Base-by-base conservation (phyloP, 345 rosid species). In the Eucalyptus tenuipes region DNA sequence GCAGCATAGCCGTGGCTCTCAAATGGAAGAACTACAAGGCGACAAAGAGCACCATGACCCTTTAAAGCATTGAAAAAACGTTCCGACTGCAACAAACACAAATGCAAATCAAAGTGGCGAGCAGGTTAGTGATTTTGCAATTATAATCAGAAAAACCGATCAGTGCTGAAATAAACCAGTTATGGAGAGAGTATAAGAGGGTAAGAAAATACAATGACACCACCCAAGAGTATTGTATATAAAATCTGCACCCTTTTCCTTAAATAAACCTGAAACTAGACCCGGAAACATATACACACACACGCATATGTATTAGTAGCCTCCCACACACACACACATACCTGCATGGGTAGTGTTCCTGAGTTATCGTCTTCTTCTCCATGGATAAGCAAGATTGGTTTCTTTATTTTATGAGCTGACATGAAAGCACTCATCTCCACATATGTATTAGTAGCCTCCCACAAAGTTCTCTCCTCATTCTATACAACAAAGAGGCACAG, bases 331-430 rank as follows among this genome's bases (percentile, higher is more conserved):
- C n/a, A 13, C n/a, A 80, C n/a, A 22, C 40, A 64, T 87, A 96
- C 99, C 99, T 98, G 99, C 99, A 98, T 96, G 92, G 98, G 97
- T 89, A 97, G 91, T 47, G 99, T 98, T 91, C 98, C 99, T 24
- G 99, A 88, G 93, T 98, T 98, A 86, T 95, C 94, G 85, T 98
- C 99, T 94, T 98, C 98, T 95, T 98, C 99, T 88, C 99, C 99
- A 86, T 98, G 99, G 53, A 98, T 93, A 90, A 98, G 99, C 92
- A 98, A 93, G 93, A 97, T 97, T 45, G 99, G 99, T 92, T 94
- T 98, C 94, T 95, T 98, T 91, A 97, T 96, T 94, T 94, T 98
- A 92, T 98, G 93, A 40, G 99, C 99, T 24, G 98, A 93, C 96
- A 98, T 95, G 93, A 96, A 98, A 17, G 99, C 98, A 89, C 99